Conservation (phyloP, 306 rosid genomes). For the Castanopsis chinensis region DNA sequence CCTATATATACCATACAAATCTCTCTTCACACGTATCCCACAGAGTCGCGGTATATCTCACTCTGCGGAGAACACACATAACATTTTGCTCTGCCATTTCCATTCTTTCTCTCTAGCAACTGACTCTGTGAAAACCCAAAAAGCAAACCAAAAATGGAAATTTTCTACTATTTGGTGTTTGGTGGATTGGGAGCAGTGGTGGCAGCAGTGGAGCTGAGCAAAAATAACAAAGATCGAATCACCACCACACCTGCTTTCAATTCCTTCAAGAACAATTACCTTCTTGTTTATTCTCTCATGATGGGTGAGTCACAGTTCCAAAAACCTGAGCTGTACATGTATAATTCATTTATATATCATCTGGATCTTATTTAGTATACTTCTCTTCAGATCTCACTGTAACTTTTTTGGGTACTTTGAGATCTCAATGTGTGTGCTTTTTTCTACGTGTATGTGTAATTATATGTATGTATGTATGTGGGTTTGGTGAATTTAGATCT, state of each 20-base stretch:
- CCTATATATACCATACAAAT: background rate
- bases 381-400: conserved; percentile 1
- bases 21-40: conserved; percentile 2
- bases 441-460: too few relatives aligned
- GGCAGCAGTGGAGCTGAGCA: conserved; percentile 79
- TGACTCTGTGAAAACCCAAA: background rate
- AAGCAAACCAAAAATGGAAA: conserved; percentile 54
- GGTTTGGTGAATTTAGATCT: conserved; percentile 26
- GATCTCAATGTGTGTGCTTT: too few relatives aligned
- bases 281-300: conserved; percentile 91
- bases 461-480: background rate
- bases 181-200: conserved; percentile 70
- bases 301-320: conserved; percentile 55
- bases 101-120: background rate
- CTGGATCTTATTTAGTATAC: background rate
- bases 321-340: too few relatives aligned
- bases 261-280: conserved; percentile 93
- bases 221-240: conserved; percentile 78
- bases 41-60: conserved; percentile 14
- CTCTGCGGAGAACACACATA: background rate
- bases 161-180: conserved; percentile 69
- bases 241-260: conserved; percentile 65
- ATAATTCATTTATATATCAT: too few relatives aligned
- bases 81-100: background rate
- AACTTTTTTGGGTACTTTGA: background rate